phyloP scores from a whole-genome alignment of 2,329 filamentous ascomycete species.

The Davidsoniella virescens region DNA sequence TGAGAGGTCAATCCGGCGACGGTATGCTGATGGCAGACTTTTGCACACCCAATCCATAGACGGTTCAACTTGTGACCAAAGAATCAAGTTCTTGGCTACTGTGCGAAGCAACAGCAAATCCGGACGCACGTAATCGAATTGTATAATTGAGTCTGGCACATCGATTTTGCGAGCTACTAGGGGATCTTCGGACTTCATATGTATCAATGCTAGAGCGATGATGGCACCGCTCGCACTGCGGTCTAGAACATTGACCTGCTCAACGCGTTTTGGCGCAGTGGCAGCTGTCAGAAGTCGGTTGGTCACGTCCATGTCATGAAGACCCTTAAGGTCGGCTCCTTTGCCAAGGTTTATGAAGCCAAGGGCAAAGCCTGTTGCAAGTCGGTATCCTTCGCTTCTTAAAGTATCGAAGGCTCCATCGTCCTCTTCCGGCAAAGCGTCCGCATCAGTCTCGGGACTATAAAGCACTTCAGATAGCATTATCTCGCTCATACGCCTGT shows the following conservation, averaged over 20 bases:
- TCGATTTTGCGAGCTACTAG: constrained; percentile 83
- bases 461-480: constrained; percentile 97
- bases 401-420: constrained; percentile 72
- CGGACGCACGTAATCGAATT: constrained; percentile 90
- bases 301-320: constrained; percentile 86
- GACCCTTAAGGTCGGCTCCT: constrained; percentile 69
- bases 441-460: constrained; percentile 21
- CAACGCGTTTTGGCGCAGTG: constrained; percentile 76
- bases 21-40: constrained; percentile 58
- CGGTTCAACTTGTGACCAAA: constrained; percentile 74
- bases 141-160: constrained; percentile 72
- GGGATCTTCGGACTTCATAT: constrained; percentile 88
- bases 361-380: constrained; percentile 84
- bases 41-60: constrained; percentile 57
- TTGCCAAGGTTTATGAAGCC: constrained; percentile 91
- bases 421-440: constrained; percentile 29
- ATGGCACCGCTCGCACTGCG: constrained; percentile 87
- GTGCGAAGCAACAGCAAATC: constrained; percentile 85
- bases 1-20: constrained; percentile 38
- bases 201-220: constrained; percentile 77
- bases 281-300: constrained; percentile 77
- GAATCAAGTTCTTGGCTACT: constrained; percentile 74
- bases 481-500: constrained; percentile 95
- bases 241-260: constrained; percentile 83
- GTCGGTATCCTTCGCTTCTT: constrained; percentile 86